These are phyloP conservation scores for Solanum phureja DNA, from an alignment of 257 asterid species.

Conservation along the genomic window DNA sequence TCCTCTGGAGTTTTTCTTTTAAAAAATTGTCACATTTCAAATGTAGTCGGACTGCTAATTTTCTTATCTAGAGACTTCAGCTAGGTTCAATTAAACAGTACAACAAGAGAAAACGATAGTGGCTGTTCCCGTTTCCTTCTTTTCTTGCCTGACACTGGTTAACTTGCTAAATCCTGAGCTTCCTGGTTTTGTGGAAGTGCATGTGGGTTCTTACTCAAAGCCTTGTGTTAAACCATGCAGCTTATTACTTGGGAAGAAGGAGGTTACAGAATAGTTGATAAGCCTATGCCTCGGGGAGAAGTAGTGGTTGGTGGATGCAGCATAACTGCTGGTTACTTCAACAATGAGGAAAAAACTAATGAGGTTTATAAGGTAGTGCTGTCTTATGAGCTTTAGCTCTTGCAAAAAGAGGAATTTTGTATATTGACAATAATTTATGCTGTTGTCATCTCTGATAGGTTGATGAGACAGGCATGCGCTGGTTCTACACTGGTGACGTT, in stretches of 20 bases:
- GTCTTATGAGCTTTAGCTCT: neutral
- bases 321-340: conserved; percentile 84
- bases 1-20: neutral
- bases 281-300: conserved; percentile 96
- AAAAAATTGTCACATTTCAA: neutral
- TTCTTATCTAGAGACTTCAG: neutral
- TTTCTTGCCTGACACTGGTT: neutral
- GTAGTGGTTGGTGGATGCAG: conserved; percentile 78
- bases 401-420: neutral
- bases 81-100: neutral
- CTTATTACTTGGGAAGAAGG: conserved; percentile 96
- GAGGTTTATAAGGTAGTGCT: conserved; percentile 61
- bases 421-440: neutral
- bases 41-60: neutral
- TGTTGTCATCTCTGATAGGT: conserved; percentile 31
- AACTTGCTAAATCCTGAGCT: neutral
- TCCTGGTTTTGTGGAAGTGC: neutral
- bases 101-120: neutral
- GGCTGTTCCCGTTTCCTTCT: neutral
- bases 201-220: neutral
- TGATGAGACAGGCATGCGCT: conserved; percentile 79
- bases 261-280: conserved; percentile 59
- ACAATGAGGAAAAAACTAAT: conserved; percentile 62
- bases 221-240: conserved; percentile 33
- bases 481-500: conserved; percentile 90